A percentile compares a stretch with the other conserved stretches of the same genome.
Conservation (phyloP, 768 basidiomycete genomes). For the Neoboletus subvelutipes region DNA sequence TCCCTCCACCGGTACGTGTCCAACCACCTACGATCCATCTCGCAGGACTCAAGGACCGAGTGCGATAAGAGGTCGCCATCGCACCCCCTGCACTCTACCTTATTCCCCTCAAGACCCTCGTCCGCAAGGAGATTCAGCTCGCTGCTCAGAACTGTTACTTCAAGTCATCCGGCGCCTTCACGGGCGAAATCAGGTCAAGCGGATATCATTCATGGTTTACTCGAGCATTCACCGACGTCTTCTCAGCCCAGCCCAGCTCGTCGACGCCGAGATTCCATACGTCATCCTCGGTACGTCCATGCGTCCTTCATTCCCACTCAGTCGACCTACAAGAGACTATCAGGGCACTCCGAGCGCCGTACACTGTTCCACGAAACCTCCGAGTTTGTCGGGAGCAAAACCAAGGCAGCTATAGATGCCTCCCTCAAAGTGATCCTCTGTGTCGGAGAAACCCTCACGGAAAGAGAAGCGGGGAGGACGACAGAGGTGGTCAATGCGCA, state of each 20-base stretch:
- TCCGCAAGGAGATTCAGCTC: conserved; percentile 71
- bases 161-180: conserved; percentile 86
- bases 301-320: background rate
- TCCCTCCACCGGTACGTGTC: conserved; percentile 61
- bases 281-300: conserved; percentile 76
- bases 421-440: conserved; percentile 90
- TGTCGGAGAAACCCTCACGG: conserved; percentile 88
- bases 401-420: conserved; percentile 73
- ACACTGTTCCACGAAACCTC: conserved; percentile 89
- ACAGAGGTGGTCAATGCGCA: conserved; percentile 78
- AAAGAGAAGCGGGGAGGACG: conserved; percentile 82
- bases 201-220: background rate
- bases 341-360: conserved; percentile 95
- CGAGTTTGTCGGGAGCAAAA: conserved; percentile 80
- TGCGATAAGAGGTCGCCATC: conserved; percentile 81
- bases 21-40: background rate
- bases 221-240: background rate
- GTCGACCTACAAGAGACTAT: background rate
- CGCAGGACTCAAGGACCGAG: conserved; percentile 10
- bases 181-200: conserved; percentile 89
- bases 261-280: conserved; percentile 83
- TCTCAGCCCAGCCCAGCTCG: conserved; percentile 75
- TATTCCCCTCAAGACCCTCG: conserved; percentile 58
- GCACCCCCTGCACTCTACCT: conserved; percentile 91
- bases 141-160: conserved; percentile 91